Evolutionary conservation across 208 protist genomes (phyloP), one percentile per base, ranked within the genome.

Genomic region (Crithidia thermophila): DNA sequence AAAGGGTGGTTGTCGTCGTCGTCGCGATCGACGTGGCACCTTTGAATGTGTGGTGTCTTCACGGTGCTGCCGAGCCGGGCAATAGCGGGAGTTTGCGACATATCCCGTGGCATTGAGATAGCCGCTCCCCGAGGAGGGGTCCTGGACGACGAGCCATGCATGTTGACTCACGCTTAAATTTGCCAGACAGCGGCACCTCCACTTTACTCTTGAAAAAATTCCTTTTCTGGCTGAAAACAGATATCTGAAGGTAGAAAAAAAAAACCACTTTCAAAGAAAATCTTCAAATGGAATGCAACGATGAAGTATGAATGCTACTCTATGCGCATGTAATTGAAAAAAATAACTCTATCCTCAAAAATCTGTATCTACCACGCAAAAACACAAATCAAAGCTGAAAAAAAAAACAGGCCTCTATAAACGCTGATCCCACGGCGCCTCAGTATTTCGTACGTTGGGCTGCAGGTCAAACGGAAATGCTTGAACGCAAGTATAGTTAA

Each of bases 41-140:
- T 79, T 66, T 95, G 89, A 64, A 95, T 86, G 53, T 84, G 85
- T 27, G 84, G 83, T 33, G 89, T 89, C 30, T 82, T 76, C 14
- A 85, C 73, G 0, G 75, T 84, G 66, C 82, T 87, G 14, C 84
- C 85, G 14, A 93, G 34, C 31, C 81, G 71, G 36, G 78, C 42
- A 65, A 95, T 91, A 7, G 80, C 72, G 3, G 89, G 89, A 0
- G 84, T 95, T 30, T 88, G 77, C 3, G 86, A 92, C 39, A 91
- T 52, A n/a, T 85, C 84, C 3, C 89, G 80, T 27, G 80, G 85
- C 73, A 91, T 91, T 20, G 87, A 90, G 0, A 87, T 52, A 31
- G 42, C 58, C 9, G 55, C 71, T 45, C 72, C 66, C 50, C 73
- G 45, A 5, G 51, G 77, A 23, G 56, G 72, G 27, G 64, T 65